These are phyloP conservation scores for Hymenoscyphus scutula DNA, from an alignment of 2,329 filamentous ascomycete genomes.

Conservation along the genomic window DNA sequence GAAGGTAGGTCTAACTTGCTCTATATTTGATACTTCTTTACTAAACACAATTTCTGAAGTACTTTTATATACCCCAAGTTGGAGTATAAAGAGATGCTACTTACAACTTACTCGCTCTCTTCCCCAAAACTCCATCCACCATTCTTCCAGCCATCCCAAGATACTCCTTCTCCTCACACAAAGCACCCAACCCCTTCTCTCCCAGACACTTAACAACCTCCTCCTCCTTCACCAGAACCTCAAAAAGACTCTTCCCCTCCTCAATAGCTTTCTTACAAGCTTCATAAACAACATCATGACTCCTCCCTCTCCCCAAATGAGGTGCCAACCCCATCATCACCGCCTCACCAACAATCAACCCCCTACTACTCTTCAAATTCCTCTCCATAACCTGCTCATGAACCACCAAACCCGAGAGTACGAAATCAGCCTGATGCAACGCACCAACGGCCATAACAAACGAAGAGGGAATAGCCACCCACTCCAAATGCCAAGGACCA, in stretches of 20 bases:
- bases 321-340: slow-evolving; percentile 61
- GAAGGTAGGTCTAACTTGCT: too few relatives aligned
- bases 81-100: too few relatives aligned
- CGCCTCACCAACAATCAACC: slow-evolving; percentile 55
- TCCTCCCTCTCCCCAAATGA: slow-evolving; percentile 49
- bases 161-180: slow-evolving; percentile 55
- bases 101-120: too few relatives aligned
- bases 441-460: slow-evolving; percentile 54
- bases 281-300: slow-evolving; percentile 56
- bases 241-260: slow-evolving; percentile 42
- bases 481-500: slow-evolving; percentile 59
- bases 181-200: slow-evolving; percentile 47
- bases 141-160: slow-evolving; percentile 33
- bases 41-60: too few relatives aligned
- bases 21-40: too few relatives aligned
- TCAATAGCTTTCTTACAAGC: slow-evolving; percentile 52
- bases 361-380: slow-evolving; percentile 50
- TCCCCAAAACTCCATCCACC: slow-evolving; percentile 32
- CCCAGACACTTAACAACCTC: slow-evolving; percentile 45
- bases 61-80: too few relatives aligned
- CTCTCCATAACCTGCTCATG: slow-evolving; percentile 47
- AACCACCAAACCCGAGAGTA: slow-evolving; percentile 50
- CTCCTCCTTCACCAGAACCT: slow-evolving; percentile 41
- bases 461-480: slow-evolving; percentile 53
- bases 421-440: slow-evolving; percentile 53